Percentiles rank a stretch among this genome's conserved stretches.
Evolutionary conservation across 1,139 yeast genomes (phyloP).

Genomic region (Arxiozyma heterogenica): DNA sequence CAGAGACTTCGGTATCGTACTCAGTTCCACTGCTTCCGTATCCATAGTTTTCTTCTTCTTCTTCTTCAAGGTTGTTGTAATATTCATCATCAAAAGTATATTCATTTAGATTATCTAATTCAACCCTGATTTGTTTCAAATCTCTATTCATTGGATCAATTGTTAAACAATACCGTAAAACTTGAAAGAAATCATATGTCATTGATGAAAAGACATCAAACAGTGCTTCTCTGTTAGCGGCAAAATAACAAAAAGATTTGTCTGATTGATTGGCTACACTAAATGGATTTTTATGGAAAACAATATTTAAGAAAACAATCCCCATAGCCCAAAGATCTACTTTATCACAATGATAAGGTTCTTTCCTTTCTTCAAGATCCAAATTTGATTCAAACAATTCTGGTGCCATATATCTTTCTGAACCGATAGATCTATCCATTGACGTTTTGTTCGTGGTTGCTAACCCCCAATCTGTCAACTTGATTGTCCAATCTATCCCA

Average conservation of each 20-base stretch:
- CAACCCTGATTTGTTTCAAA: slow-evolving; percentile 48
- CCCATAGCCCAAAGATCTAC: slow-evolving; percentile 94
- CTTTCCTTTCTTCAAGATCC: slow-evolving; percentile 36
- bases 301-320: slow-evolving; percentile 70
- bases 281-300: slow-evolving; percentile 88
- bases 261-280: slow-evolving; percentile 76
- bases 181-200: slow-evolving; percentile 80
- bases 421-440: slow-evolving; percentile 82
- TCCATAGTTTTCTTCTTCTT: slow-evolving; percentile 22
- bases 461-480: slow-evolving; percentile 86
- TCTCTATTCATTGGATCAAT: slow-evolving; percentile 84
- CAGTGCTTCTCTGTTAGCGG: slow-evolving; percentile 76
- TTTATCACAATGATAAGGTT: slow-evolving; percentile 71
- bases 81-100: slow-evolving; percentile 83
- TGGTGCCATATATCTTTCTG: slow-evolving; percentile 96
- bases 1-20: slow-evolving; percentile 16
- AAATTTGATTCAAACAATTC: slow-evolving; percentile 57
- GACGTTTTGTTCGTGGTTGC: slow-evolving; percentile 62
- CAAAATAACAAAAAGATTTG: slow-evolving; percentile 78
- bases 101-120: slow-evolving; percentile 49
- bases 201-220: slow-evolving; percentile 88
- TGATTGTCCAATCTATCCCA: slow-evolving; percentile 67
- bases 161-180: slow-evolving; percentile 66
- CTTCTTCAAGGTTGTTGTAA: slow-evolving; percentile 32
- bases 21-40: slow-evolving; percentile 11